Evolutionary conservation across 352 stramenopile genomes (phyloP), one percentile per base, ranked within the genome.

Genomic region (Blastocystis sp.): DNA sequence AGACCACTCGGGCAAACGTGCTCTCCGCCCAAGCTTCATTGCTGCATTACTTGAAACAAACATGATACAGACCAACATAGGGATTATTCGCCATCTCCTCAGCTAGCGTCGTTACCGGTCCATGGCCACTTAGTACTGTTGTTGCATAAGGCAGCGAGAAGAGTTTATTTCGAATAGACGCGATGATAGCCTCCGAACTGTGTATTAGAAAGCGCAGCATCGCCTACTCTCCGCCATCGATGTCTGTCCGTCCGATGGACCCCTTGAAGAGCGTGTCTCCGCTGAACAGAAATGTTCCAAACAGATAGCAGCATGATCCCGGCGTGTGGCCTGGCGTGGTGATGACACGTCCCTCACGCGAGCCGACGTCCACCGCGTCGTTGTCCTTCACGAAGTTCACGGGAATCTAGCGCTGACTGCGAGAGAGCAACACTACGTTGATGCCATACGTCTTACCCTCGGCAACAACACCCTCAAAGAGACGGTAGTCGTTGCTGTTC

Each of bases 1-100:
- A 92, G 92, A 94, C 92, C 92, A 91, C 92, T 94, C 92, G 91
- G 91, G 87, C 92, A 94, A 80, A 90, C 90, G 79, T 80, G 88
- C 90, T 90, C 50, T 13, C 3, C 20, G 3, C 50, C 20, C 20
- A 1, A 13, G 20, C 1, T n/a, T 59, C 20, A 13, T 59, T 59
- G 1, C 20, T 59, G 3, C 20, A n/a, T 13, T 59, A 59, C 20
- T n/a, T 59, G 20, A n/a, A 80, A 80, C 70, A 80, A 80, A 80
- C 70, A 80, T 34, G 20, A 0, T 4, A 80, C 37, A 61, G 3
- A 41, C 76, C 76, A 13, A 87, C 76, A 68, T 45, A 11, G 4
- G 76, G 76, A 70, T 87, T 87, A 13, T 75, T 45, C 7, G 54
- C 11, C 43, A 45, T n/a, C 29, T 87, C 76, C 9, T 34, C 54